Evolutionary conservation across 2,329 filamentous ascomycete genomes (phyloP), one percentile per base, ranked within the genome.

Genomic region (Raffaelea albimanens): DNA sequence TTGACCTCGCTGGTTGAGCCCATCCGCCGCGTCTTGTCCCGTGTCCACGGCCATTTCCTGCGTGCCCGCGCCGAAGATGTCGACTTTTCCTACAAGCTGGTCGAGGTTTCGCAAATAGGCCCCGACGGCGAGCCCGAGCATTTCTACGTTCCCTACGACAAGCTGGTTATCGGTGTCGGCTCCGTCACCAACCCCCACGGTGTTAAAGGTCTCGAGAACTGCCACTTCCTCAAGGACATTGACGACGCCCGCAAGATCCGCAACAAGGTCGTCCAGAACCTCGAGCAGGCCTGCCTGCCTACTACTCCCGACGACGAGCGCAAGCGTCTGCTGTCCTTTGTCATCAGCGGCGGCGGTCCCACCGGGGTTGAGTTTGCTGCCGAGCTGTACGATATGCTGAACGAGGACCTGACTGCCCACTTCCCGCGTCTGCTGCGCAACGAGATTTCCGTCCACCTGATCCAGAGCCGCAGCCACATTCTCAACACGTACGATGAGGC

Each of bases 321-420:
- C 53, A 83, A 76, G 60, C 80, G 91, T 36, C 71, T 98, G 16
- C 74, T 98, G 4, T 97, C 93, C 0, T 98, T 98, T 59, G 93
- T 96, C n/a, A 71, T 98, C 49, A 91, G 87, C 60, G 93, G 93
- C 46, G 93, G 93, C 57, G 93, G 93, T 1, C 93, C 93, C 3
- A 98, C 93, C 0, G 93, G 93, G 51, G 93, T 98, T 33, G 93
- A 98, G 63, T 98, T 98, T 58, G 94, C 94, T 1, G 93, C 93
- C 5, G 93, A 98, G 63, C 75, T 98, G 7, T 97, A 86, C 63
- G 93, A 98, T 64, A 82, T 98, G 64, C 74, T 98, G 16, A 98
- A 98, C 60, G 94, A 98, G 63, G 93, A 98, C 61, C 67, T 98
- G 40, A 83, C 83, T 40, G 73, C 76, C 45, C 80, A 85, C 57